These are phyloP conservation scores for Neobulgaria alba DNA, from an alignment of 2,329 filamentous ascomycete genomes.

Conservation along the genomic window DNA sequence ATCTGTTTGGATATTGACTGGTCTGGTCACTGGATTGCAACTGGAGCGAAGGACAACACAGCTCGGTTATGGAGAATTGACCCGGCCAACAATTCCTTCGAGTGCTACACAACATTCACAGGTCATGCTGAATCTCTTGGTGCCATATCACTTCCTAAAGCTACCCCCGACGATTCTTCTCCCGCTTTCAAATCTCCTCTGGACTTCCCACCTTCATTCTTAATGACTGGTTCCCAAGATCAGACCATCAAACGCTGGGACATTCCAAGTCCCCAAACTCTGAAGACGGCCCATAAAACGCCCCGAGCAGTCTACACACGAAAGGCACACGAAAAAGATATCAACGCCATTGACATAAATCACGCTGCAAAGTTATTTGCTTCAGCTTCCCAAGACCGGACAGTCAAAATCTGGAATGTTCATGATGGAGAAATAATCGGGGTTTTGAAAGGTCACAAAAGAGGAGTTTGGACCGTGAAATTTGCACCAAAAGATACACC, in stretches of 20 bases:
- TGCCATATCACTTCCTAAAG: conserved; percentile 74
- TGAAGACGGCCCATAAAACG: conserved; percentile 35
- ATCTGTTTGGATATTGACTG: conserved; percentile 92
- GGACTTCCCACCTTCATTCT: conserved; percentile 69
- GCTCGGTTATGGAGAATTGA: conserved; percentile 87
- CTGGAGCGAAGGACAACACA: conserved; percentile 93
- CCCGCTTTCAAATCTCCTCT: conserved; percentile 65
- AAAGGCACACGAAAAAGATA: conserved; percentile 97
- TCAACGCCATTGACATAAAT: conserved; percentile 86
- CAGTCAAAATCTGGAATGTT: conserved; percentile 92
- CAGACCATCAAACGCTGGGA: conserved; percentile 95
- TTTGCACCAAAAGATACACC: conserved; percentile 79
- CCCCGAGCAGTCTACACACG: conserved; percentile 72
- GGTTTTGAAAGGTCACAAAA: conserved; percentile 82
- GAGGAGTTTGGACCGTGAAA: conserved; percentile 91
- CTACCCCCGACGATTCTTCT: conserved; percentile 57
- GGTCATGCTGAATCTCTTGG: conserved; percentile 93
- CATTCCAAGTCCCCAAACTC: conserved; percentile 48
- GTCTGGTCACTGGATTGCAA: conserved; percentile 95
- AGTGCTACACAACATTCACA: conserved; percentile 73
- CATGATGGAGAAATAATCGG: conserved; percentile 86
- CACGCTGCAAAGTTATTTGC: conserved; percentile 73
- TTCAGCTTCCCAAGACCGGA: conserved; percentile 92
- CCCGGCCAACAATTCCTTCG: conserved; percentile 61
- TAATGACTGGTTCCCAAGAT: conserved; percentile 91